Conservation (phyloP, 306 rosid species). For the Gynostemma pentaphyllum region DNA sequence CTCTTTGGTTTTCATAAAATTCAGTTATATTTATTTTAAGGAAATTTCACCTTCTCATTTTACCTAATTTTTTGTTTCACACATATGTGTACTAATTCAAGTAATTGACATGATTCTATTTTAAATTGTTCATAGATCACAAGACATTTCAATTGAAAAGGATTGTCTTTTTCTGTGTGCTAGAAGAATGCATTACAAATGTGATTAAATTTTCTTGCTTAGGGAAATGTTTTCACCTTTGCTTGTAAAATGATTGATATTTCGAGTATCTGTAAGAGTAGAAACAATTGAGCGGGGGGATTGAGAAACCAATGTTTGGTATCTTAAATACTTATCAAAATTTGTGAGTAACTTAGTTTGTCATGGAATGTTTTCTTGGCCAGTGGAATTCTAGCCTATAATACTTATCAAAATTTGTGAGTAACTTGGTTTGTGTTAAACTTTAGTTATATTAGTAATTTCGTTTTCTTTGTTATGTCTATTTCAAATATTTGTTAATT, state of each 20-base stretch:
- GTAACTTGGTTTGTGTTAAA: too few relatives aligned
- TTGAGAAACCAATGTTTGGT: neutral
- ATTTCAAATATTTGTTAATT: too few relatives aligned
- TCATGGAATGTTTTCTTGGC: too few relatives aligned
- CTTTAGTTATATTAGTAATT: too few relatives aligned
- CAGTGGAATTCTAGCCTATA: too few relatives aligned
- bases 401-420: too few relatives aligned
- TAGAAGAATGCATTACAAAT: neutral
- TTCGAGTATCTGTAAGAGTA: neutral
- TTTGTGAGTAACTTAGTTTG: too few relatives aligned
- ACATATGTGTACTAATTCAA: too few relatives aligned
- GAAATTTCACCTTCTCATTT: neutral
- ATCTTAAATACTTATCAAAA: neutral
- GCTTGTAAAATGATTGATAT: neutral
- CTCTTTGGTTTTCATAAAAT: neutral
- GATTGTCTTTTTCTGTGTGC: neutral
- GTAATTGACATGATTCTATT: neutral
- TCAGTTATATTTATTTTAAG: neutral
- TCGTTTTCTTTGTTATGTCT: too few relatives aligned
- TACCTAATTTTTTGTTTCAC: slow-evolving; percentile 8
- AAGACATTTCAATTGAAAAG: neutral
- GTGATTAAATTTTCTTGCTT: neutral
- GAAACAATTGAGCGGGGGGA: neutral
- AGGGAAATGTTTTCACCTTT: neutral
- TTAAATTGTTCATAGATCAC: neutral